Evolutionary conservation across 2,329 filamentous ascomycete genomes (phyloP).

Genomic region (Talaromyces sp.): DNA sequence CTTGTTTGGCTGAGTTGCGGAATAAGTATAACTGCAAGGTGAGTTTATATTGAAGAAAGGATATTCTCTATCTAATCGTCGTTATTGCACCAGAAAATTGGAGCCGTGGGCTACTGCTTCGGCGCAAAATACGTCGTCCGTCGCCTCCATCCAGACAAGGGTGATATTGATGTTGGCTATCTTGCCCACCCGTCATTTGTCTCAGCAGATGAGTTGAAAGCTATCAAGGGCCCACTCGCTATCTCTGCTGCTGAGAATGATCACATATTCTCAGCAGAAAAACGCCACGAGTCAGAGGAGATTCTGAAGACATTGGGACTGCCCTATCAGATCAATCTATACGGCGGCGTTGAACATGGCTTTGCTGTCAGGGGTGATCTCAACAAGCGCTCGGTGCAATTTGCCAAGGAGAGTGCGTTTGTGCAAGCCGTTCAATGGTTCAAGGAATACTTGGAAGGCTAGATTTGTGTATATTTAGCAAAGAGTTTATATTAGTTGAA

Average conservation of each 20-base stretch:
- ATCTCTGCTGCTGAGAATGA: constrained; percentile 6
- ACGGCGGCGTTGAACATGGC: constrained; percentile 62
- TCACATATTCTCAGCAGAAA: neutral
- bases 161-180: constrained; percentile 8
- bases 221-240: constrained; percentile 5
- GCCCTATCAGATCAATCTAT: constrained; percentile 68
- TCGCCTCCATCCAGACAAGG: neutral
- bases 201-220: neutral
- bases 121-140: constrained; percentile 7
- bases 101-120: constrained; percentile 9
- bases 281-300: constrained; percentile 36
- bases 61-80: too few relatives aligned
- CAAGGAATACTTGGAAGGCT: too few relatives aligned
- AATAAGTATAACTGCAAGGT: constrained; percentile 7
- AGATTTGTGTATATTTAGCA: too few relatives aligned
- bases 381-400: constrained; percentile 50
- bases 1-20: constrained; percentile 3
- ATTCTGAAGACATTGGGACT: constrained; percentile 49
- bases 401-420: constrained; percentile 71
- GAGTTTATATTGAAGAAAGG: too few relatives aligned
- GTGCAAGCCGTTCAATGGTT: constrained; percentile 78
- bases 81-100: constrained; percentile 9
- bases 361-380: constrained; percentile 63
- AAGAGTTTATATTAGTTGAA: too few relatives aligned
- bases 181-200: neutral